Percentiles rank a stretch among this genome's conserved stretches.
phyloP scores from a whole-genome alignment of 1,139 yeast species.

The Yamadazyma blattariae region DNA sequence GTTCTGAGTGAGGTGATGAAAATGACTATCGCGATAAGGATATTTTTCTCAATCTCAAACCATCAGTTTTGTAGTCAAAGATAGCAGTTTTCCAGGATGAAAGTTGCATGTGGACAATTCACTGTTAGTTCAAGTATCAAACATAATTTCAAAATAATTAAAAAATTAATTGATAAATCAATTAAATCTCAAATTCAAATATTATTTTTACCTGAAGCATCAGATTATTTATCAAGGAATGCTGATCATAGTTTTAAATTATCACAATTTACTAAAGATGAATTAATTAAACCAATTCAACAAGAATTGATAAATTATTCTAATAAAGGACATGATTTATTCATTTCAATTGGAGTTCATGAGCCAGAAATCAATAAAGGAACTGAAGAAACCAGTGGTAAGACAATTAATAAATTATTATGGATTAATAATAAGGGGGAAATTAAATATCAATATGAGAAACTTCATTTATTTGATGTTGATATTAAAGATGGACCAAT shows the following conservation, averaged over 20 bases:
- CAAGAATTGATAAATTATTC: slow-evolving; percentile 33
- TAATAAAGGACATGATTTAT: slow-evolving; percentile 16
- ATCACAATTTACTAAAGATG: slow-evolving; percentile 50
- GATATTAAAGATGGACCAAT: slow-evolving; percentile 75
- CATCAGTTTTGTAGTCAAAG: no score
- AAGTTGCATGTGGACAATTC: slow-evolving; percentile 82
- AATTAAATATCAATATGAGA: slow-evolving; percentile 68
- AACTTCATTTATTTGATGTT: slow-evolving; percentile 87
- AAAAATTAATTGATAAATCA: slow-evolving; percentile 60
- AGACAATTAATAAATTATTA: slow-evolving; percentile 56
- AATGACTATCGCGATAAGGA: no score
- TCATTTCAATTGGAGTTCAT: slow-evolving; percentile 69
- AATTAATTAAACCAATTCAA: slow-evolving; percentile 51
- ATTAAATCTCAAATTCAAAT: slow-evolving; percentile 56
- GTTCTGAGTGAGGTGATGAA: no score
- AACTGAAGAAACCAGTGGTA: slow-evolving; percentile 8
- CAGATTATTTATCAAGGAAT: slow-evolving; percentile 77
- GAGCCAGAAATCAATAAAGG: slow-evolving; percentile 61
- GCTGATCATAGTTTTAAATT: slow-evolving; percentile 63
- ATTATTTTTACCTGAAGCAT: slow-evolving; percentile 88
- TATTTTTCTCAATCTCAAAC: no score
- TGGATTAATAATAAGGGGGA: slow-evolving; percentile 69
- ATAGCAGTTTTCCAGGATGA: no score
- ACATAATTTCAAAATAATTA: slow-evolving; percentile 58
- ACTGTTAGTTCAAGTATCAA: slow-evolving; percentile 66